These are phyloP conservation scores for Rhynchospora breviuscula DNA, from an alignment of 176 grass and related monocot genomes.

Conservation along the genomic window DNA sequence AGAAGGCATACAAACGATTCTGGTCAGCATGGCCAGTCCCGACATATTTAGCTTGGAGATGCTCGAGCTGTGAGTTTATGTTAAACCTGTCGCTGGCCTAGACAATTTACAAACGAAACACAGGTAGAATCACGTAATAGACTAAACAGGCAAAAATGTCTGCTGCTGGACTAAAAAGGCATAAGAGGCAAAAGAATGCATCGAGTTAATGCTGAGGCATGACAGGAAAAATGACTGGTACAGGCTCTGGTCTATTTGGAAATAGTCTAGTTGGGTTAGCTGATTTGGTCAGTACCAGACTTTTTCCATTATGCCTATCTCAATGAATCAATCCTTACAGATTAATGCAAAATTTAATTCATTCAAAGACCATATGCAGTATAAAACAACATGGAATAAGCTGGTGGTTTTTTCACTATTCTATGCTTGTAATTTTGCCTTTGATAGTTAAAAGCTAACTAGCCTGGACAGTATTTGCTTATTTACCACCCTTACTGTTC, in stretches of 20 bases:
- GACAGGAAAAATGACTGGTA: not conserved
- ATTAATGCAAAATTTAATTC: not conserved
- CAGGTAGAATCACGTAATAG: not conserved
- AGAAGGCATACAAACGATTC: conserved; percentile 62
- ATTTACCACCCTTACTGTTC: not conserved
- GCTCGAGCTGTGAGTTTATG: conserved; percentile 97
- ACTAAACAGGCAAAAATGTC: not conserved
- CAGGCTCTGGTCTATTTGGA: not conserved
- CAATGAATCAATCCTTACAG: not conserved
- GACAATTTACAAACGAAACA: conserved; percentile 9
- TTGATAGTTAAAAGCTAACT: not conserved
- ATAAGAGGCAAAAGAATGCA: not conserved
- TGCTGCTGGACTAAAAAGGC: not conserved
- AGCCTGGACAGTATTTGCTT: not conserved
- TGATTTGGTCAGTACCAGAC: not conserved
- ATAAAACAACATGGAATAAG: not conserved
- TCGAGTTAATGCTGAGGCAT: not conserved
- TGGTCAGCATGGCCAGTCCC: conserved; percentile 92
- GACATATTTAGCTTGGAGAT: conserved; percentile 97
- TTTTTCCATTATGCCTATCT: not conserved
- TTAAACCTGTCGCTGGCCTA: conserved; percentile 96
- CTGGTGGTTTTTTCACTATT: no score
- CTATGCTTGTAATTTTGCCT: no score
- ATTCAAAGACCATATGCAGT: not conserved
- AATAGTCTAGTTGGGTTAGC: not conserved